Percentiles rank a stretch among this genome's conserved stretches.
Conservation (phyloP, 768 basidiomycete genomes). For the Lactarius sanguifluus region DNA sequence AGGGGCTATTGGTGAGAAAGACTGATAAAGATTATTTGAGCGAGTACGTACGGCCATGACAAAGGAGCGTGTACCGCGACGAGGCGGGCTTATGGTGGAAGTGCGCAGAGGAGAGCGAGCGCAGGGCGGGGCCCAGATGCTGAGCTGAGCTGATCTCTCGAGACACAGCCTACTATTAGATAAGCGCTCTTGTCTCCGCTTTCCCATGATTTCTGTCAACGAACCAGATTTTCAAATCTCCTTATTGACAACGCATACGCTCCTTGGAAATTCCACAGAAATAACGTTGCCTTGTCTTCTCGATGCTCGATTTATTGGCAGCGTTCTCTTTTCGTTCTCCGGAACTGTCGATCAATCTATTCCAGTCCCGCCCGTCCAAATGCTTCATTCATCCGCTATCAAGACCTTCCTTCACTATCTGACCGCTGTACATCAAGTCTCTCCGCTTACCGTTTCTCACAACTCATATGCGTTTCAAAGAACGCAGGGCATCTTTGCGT, state of each 20-base stretch:
- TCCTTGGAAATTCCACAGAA: conserved; percentile 40
- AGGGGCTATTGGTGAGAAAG: conserved; percentile 15
- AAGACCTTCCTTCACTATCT: conserved; percentile 52
- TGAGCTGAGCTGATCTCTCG: conserved; percentile 14
- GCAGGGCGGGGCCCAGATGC: conserved; percentile 5
- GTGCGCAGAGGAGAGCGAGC: conserved; percentile 9
- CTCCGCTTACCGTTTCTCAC: conserved; percentile 3
- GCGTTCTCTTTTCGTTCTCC: conserved; percentile 52
- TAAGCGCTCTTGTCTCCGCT: conserved; percentile 18
- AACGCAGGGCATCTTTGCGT: conserved; percentile 39
- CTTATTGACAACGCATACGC: conserved; percentile 48
- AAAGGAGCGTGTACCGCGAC: conserved; percentile 11
- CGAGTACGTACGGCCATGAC: conserved; percentile 24
- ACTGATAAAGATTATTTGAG: not conserved
- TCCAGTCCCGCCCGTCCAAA: conserved; percentile 40
- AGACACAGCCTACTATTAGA: conserved; percentile 23
- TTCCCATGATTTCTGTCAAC: conserved; percentile 40
- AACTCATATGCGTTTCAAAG: conserved; percentile 39
- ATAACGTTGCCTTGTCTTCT: conserved; percentile 38
- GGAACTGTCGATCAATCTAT: conserved; percentile 49
- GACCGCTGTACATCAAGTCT: conserved; percentile 15
- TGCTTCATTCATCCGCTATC: conserved; percentile 52
- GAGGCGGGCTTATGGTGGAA: conserved; percentile 20
- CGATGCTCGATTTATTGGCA: conserved; percentile 51
- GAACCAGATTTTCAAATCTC: conserved; percentile 46